Base-by-base conservation (phyloP, 2,329 filamentous ascomycete genomes). In the Cyclaneusma minus region DNA sequence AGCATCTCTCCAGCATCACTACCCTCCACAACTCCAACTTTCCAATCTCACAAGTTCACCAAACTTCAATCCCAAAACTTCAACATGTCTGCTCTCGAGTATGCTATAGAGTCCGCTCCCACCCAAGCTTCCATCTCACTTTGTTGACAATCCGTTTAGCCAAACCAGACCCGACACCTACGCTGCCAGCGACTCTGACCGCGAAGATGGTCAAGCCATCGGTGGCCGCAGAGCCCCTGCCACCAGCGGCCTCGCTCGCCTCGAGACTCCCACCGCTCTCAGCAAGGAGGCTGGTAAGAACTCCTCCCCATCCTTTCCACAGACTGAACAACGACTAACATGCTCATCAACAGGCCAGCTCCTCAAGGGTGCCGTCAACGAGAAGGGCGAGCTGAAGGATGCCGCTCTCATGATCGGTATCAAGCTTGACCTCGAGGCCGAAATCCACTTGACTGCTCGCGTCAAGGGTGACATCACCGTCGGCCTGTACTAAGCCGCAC, bases 351-450 rank as follows among this genome's bases (percentile, higher is more conserved):
- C 27, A 64, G 62, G 63, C 29, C 53, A 59, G 36, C 58, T 72
- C 17, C 58, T 72, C 34, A 63, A 60, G 45, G 67, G 67, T 7
- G 57, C 66, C 9, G 58, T 60, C 16, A 64, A 69, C 33, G 60
- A 64, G 16, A 50, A 69, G 28, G 66, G 68, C 32, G 62, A 65
- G 38, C 52, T 63, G 32, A 72, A 68, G 49, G 48, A 61, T 21
- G 63, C 68, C 4, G 65, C 64, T 2, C 53, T 72, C 22, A 55
- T 71, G 38, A 55, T 73, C 19, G 67, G 67, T 29, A 70, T 72
- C 52, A 71, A 73, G 54, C 54, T 73, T 18, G 68, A 73, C 42
- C 49, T 72, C 12, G 67, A 73, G 44, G 67, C 67, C 9, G 67
- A 72, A 43, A 62, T 72, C 22, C 65, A 73, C 43, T 48, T 72